Evolutionary conservation across 2,329 filamentous ascomycete genomes (phyloP).

Genomic region (Nemania abortiva): DNA sequence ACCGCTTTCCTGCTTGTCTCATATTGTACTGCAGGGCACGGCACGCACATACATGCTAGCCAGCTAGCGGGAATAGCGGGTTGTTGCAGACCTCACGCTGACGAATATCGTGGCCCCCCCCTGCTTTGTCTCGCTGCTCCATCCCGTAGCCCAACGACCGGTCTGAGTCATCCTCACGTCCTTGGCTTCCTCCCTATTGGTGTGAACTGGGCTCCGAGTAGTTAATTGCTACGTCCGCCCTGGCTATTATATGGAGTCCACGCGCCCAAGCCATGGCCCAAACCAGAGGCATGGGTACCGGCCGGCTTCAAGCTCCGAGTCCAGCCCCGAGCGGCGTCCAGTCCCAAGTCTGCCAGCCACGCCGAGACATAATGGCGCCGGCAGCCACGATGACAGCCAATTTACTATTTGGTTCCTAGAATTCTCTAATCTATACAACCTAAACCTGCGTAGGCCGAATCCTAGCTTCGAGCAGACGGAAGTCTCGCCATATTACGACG

Average conservation of each 20-base stretch:
- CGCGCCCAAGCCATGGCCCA: conserved; percentile 24
- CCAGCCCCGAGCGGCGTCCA: conserved; percentile 2
- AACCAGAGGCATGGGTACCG: conserved; percentile 25
- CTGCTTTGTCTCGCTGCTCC: conserved; percentile 9
- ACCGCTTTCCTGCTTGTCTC: conserved; percentile 7
- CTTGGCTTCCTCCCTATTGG: conserved; percentile 23
- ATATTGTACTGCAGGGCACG: neutral
- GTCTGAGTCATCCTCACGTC: conserved; percentile 10
- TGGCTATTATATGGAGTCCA: conserved; percentile 26
- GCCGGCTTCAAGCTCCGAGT: conserved; percentile 4
- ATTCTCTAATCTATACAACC: conserved; percentile 48
- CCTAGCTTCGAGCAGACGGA: conserved; percentile 40
- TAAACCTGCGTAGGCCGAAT: conserved; percentile 46
- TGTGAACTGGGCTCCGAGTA: neutral
- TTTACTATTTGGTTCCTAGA: conserved; percentile 50
- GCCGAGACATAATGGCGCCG: conserved; percentile 33
- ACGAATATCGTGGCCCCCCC: neutral
- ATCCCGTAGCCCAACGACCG: conserved; percentile 9
- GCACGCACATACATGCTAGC: neutral
- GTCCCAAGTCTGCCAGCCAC: conserved; percentile 20
- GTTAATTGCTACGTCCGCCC: neutral
- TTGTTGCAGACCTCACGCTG: conserved; percentile 5
- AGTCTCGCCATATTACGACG: conserved; percentile 41
- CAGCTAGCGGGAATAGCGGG: conserved; percentile 29
- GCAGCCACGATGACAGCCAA: conserved; percentile 23